Conservation (phyloP, 306 rosid genomes). For the Glycine latifolia region DNA sequence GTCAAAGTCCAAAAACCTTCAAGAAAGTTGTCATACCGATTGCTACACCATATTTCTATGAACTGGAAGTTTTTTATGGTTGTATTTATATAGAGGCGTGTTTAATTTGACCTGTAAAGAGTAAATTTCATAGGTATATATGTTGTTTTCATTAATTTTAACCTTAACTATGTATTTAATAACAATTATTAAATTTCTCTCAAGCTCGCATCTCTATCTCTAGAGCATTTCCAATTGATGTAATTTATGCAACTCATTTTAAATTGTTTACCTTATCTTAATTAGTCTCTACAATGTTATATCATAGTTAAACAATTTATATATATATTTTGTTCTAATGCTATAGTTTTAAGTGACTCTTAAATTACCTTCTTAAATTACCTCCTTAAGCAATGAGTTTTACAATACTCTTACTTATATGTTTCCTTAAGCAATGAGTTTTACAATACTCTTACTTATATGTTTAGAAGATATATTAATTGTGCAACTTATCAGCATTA, state of each 20-base stretch:
- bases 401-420: background rate
- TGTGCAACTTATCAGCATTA: background rate
- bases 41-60: background rate
- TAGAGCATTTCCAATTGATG: too few species aligned
- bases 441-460: background rate
- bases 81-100: background rate
- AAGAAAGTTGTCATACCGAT: constrained; percentile 22
- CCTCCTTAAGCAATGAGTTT: too few species aligned
- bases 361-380: too few species aligned
- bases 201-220: background rate
- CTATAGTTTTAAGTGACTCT: too few species aligned
- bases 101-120: background rate
- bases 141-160: background rate
- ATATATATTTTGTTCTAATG: too few species aligned
- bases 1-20: constrained; percentile 46
- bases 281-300: too few species aligned
- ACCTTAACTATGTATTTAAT: background rate
- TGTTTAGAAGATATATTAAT: background rate
- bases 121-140: background rate
- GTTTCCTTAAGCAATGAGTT: background rate
- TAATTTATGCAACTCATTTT: too few species aligned
- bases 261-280: too few species aligned
- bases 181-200: background rate
- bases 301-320: too few species aligned
- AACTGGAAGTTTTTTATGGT: background rate